These are phyloP conservation scores for Globisporangium paroecandrum DNA, from an alignment of 352 stramenopile species.

Conservation along the genomic window DNA sequence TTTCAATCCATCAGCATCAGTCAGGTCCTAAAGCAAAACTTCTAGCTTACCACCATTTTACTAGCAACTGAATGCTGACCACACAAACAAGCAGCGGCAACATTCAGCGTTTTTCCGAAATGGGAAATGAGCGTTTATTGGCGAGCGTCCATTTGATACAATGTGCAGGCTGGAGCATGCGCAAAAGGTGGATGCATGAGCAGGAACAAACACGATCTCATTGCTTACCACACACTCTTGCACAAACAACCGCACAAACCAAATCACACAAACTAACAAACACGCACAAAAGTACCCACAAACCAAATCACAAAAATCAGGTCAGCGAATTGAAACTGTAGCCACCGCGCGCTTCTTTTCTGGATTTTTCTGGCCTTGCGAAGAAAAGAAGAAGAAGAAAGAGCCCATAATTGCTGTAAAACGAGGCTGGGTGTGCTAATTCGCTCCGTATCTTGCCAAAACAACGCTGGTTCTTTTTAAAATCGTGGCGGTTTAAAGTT, in stretches of 20 bases:
- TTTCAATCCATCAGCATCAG: no score
- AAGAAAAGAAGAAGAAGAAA: background rate
- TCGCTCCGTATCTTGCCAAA: background rate
- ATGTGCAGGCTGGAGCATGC: no score
- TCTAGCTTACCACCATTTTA: no score
- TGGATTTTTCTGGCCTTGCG: conserved; percentile 5
- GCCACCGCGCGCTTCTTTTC: background rate
- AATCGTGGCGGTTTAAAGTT: conserved; percentile 1
- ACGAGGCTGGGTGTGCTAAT: background rate
- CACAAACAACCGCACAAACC: background rate
- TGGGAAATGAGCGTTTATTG: no score
- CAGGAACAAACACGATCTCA: background rate
- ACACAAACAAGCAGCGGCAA: no score
- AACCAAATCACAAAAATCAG: background rate
- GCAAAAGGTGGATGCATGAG: no score
- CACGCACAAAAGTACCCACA: no score
- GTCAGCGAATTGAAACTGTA: background rate
- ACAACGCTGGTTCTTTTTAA: background rate
- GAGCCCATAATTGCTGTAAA: background rate
- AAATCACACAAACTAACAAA: background rate
- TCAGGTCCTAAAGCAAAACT: no score
- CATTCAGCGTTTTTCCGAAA: no score
- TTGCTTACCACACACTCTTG: background rate
- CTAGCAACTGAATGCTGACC: background rate
- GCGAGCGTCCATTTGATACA: no score